Evolutionary conservation across 495 filamentous ascomycete genomes (phyloP), one percentile per base, ranked within the genome.

Genomic region (Penicillium coffeae): DNA sequence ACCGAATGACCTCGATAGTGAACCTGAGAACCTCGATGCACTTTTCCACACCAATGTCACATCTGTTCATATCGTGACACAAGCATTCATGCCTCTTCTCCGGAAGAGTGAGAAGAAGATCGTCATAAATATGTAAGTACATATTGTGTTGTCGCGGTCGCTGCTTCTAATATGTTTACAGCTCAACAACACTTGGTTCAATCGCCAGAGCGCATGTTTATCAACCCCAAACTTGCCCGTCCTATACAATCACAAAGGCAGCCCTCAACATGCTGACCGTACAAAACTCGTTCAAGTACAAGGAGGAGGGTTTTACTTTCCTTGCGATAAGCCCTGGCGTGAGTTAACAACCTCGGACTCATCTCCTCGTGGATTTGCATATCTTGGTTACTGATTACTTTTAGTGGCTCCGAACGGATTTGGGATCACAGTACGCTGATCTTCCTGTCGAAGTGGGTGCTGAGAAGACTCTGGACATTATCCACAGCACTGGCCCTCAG

Each of bases 191-290:
- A 3, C 22, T 78, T 9, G 76, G 72, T 21, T 76, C 76, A 0
- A 72, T 75, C 21, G 44, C 61, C 16, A 45, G 47, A 41, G 59
- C 66, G 3, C 15, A 48, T 19, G 32, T 37, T 8, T 66, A 54
- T 39, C 42, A 39, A 2, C 27, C 41, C 8, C 33, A 52, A 9
- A 62, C 63, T 0, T 49, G 27, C 8, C 75, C 72, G 5, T 71
- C 71, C 5, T 81, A 82, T 51, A 78, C 75, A 50, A 68, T 80
- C 47, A 61, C 69, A 27, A 82, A 81, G 55, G 72, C 76, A 0
- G 73, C 72, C 2, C 42, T 77, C 41, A 78, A 80, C 43, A 70
- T 71, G 58, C 51, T 81, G 4, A 79, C 71, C 2, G 63, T 72
- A 0, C 72, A 78, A 47, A 77, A 77, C 43, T 65, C 75, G 0